Percentiles rank a stretch among this genome's conserved stretches.
phyloP scores from a whole-genome alignment of 139 green algal genomes.

The Marvania coccoides region DNA sequence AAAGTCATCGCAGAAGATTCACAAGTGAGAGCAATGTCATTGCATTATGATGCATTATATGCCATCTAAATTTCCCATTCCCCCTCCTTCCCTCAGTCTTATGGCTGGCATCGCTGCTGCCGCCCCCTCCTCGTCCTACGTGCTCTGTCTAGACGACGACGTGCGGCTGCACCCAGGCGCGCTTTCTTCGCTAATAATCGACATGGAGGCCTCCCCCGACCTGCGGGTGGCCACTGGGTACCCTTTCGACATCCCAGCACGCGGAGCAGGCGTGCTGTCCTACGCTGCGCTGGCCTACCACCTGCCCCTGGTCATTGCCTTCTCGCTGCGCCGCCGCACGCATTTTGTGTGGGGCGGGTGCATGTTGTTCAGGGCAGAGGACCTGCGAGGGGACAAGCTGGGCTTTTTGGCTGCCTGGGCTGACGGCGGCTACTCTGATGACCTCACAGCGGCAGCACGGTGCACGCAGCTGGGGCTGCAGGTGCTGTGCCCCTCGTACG shows the following conservation, averaged over 20 bases:
- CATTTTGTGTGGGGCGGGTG: slow-evolving; percentile 86
- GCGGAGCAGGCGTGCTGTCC: slow-evolving; percentile 30
- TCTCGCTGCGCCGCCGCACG: slow-evolving; percentile 39
- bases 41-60: not conserved
- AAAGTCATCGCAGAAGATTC: slow-evolving; percentile 68
- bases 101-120: slow-evolving; percentile 24
- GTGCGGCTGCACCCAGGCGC: slow-evolving; percentile 63
- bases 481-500: slow-evolving; percentile 52
- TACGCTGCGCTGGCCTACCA: slow-evolving; percentile 65
- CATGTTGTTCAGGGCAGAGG: slow-evolving; percentile 66
- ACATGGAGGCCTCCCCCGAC: slow-evolving; percentile 47
- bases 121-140: slow-evolving; percentile 28
- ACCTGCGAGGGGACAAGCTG: slow-evolving; percentile 42
- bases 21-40: slow-evolving; percentile 46
- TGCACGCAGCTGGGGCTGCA: slow-evolving; percentile 41
- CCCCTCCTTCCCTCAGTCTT: slow-evolving; percentile 19
- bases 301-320: slow-evolving; percentile 73
- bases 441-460: slow-evolving; percentile 73
- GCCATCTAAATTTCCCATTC: not conserved
- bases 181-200: slow-evolving; percentile 48
- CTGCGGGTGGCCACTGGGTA: slow-evolving; percentile 83
- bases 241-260: slow-evolving; percentile 72
- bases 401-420: slow-evolving; percentile 58
- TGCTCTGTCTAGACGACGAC: slow-evolving; percentile 91
- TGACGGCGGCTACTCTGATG: slow-evolving; percentile 83